Percentiles rank a stretch among this genome's conserved stretches.
Evolutionary conservation across 805 yeast species (phyloP).

Genomic region (Yamadazyma olivae): DNA sequence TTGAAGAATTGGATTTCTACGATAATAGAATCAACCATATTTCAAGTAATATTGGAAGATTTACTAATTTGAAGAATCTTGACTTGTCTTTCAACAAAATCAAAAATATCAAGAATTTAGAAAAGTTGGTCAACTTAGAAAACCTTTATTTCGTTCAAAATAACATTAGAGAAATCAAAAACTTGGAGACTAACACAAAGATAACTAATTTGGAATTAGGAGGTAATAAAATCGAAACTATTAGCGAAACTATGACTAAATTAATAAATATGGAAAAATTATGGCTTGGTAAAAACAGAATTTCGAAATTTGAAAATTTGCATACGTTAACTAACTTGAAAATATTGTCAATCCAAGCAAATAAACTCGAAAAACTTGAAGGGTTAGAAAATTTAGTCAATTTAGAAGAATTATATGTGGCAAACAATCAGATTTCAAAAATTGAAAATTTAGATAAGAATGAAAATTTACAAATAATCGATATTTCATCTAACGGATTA

Average conservation of each 20-base stretch:
- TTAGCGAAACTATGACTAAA: constrained; percentile 52
- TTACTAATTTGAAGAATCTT: constrained; percentile 53
- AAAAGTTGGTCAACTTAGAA: constrained; percentile 56
- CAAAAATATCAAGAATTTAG: constrained; percentile 77
- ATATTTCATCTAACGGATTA: constrained; percentile 75
- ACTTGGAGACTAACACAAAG: constrained; percentile 52
- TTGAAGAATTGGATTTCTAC: constrained; percentile 83
- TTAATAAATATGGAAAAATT: constrained; percentile 64
- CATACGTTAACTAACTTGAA: constrained; percentile 56
- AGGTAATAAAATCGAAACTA: constrained; percentile 69
- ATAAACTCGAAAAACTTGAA: constrained; percentile 72
- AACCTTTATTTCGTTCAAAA: constrained; percentile 87
- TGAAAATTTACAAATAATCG: constrained; percentile 65
- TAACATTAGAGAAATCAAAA: constrained; percentile 69
- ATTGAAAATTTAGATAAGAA: constrained; percentile 79
- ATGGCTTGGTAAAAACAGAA: constrained; percentile 91
- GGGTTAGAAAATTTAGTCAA: constrained; percentile 70
- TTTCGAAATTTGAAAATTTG: constrained; percentile 62
- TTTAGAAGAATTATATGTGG: constrained; percentile 81
- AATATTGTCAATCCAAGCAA: constrained; percentile 85
- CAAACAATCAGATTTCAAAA: constrained; percentile 75
- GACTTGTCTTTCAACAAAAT: constrained; percentile 91
- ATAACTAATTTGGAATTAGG: constrained; percentile 82
- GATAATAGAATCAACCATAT: constrained; percentile 91
- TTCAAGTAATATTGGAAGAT: constrained; percentile 61